These are phyloP conservation scores for Aquilaria sinensis DNA, from an alignment of 345 rosid species.

Conservation along the genomic window DNA sequence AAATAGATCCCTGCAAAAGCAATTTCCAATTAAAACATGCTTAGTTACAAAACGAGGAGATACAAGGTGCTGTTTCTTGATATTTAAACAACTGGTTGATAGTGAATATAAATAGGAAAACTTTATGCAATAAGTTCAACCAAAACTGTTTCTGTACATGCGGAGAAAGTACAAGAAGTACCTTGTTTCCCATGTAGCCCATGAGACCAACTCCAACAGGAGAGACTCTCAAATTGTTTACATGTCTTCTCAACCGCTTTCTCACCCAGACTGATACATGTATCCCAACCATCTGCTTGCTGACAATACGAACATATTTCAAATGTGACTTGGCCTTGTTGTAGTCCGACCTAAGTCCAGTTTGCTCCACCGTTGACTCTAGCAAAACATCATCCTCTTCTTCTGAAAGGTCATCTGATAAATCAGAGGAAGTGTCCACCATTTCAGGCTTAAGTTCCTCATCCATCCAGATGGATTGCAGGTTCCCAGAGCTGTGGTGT, in stretches of 20 bases:
- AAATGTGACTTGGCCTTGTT: constrained; percentile 23
- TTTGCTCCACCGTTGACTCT: constrained; percentile 32
- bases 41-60: constrained; percentile 4
- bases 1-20: constrained; percentile 88
- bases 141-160: too few relatives aligned
- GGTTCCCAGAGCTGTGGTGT: constrained; percentile 60
- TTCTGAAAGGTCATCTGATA: constrained; percentile 32
- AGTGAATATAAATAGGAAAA: not conserved
- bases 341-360: constrained; percentile 12
- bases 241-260: constrained; percentile 69
- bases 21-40: constrained; percentile 15
- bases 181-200: constrained; percentile 99
- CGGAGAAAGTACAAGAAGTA: constrained; percentile 20
- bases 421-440: constrained; percentile 29
- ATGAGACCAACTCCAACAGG: constrained; percentile 97
- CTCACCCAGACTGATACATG: constrained; percentile 93
- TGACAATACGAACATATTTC: constrained; percentile 73
- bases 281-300: constrained; percentile 99
- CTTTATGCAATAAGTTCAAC: constrained; percentile 2
- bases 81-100: constrained; percentile 1
- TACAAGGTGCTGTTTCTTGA: too few relatives aligned
- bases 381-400: constrained; percentile 42
- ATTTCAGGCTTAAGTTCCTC: constrained; percentile 34
- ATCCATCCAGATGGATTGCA: constrained; percentile 37
- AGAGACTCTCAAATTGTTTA: constrained; percentile 88